phyloP scores from a whole-genome alignment of 176 grass and related monocot species.

The Oryza officinalis region DNA sequence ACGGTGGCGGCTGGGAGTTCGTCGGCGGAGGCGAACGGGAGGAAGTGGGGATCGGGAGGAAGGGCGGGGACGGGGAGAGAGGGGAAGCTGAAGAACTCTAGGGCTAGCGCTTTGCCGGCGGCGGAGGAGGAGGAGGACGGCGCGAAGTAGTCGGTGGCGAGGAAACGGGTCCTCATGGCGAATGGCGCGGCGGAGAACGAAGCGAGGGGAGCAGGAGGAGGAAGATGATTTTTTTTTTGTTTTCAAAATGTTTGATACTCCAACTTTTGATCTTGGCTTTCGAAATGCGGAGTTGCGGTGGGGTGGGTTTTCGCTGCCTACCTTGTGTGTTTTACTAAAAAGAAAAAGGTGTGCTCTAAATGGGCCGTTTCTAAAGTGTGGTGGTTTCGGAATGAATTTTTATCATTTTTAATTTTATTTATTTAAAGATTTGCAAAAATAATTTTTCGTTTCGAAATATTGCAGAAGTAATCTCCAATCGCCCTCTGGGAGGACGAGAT shows the following conservation, averaged over 20 bases:
- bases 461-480: no score
- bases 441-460: no score
- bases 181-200: conserved; percentile 19
- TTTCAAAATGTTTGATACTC: conserved; percentile 6
- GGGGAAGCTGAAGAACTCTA: conserved; percentile 48
- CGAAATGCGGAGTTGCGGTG: not conserved
- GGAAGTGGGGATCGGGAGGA: conserved; percentile 46
- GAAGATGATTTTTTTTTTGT: conserved; percentile 11
- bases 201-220: not conserved
- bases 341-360: not conserved
- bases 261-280: not conserved
- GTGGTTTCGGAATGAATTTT: not conserved
- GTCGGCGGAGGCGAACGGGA: conserved; percentile 23
- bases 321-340: not conserved
- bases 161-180: conserved; percentile 81
- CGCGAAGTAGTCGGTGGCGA: conserved; percentile 70
- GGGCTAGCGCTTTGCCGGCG: conserved; percentile 34
- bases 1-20: conserved; percentile 29
- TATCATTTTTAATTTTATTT: no score
- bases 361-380: not conserved
- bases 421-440: no score
- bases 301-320: not conserved
- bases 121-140: conserved; percentile 23
- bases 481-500: no score
- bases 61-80: conserved; percentile 54